Evolutionary conservation across 805 yeast genomes (phyloP).

Genomic region (Ogataea wickerhamii): DNA sequence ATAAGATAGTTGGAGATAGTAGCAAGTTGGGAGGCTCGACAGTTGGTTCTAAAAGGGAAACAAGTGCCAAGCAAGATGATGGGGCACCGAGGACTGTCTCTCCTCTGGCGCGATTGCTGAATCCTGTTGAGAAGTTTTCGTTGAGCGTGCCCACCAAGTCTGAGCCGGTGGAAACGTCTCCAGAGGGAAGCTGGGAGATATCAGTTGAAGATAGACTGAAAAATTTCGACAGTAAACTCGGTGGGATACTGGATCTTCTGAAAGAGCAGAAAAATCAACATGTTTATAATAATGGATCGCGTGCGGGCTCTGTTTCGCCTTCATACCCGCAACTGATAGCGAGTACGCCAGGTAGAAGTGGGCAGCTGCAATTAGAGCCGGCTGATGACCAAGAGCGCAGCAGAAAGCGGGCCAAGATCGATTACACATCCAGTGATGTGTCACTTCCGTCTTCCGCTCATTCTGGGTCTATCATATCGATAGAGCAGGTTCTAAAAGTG

Average conservation of each 20-base stretch:
- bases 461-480: not conserved
- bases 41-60: not conserved
- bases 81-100: conserved; percentile 5
- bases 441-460: not conserved
- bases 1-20: conserved; percentile 29
- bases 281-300: conserved; percentile 1
- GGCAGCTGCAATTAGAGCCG: not conserved
- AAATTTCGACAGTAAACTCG: conserved; percentile 38
- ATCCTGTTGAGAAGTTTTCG: conserved; percentile 12
- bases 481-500: conserved; percentile 20
- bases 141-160: not conserved
- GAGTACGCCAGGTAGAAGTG: conserved; percentile 1
- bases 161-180: not conserved
- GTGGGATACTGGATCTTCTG: conserved; percentile 34
- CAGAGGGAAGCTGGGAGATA: conserved; percentile 29
- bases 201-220: conserved; percentile 38
- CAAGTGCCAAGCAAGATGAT: not conserved
- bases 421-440: not conserved
- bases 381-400: not conserved
- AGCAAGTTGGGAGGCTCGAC: not conserved
- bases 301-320: not conserved
- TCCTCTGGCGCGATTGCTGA: conserved; percentile 17
- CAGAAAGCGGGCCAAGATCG: not conserved
- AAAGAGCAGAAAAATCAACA: conserved; percentile 23
- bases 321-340: not conserved